Conservation (phyloP, 2,329 filamentous ascomycete genomes). For the Chrysoporthe cubensis region DNA sequence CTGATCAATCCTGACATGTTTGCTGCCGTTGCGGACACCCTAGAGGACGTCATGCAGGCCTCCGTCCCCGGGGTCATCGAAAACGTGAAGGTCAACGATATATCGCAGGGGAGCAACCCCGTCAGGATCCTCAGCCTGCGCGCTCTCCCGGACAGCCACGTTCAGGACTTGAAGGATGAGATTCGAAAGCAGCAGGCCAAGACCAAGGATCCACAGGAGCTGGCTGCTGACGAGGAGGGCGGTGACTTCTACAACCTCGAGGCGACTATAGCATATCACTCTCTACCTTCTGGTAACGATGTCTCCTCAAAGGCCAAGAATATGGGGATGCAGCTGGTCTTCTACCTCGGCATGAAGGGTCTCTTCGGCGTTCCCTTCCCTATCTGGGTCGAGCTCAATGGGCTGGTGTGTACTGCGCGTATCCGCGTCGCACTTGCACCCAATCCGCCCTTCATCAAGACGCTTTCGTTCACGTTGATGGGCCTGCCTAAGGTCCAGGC, state of each 20-base stretch:
- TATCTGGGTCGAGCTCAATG: constrained; percentile 87
- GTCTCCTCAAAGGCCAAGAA: constrained; percentile 85
- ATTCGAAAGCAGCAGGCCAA: constrained; percentile 79
- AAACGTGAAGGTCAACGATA: constrained; percentile 92
- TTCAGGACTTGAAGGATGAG: constrained; percentile 79
- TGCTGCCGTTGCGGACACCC: constrained; percentile 42
- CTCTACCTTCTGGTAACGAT: constrained; percentile 71
- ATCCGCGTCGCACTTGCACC: constrained; percentile 84
- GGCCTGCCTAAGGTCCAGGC: constrained; percentile 88
- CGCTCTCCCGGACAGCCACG: constrained; percentile 80
- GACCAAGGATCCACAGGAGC: constrained; percentile 82
- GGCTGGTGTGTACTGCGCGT: constrained; percentile 86
- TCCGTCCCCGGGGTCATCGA: constrained; percentile 90
- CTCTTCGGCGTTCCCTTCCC: constrained; percentile 87
- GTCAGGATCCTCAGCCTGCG: constrained; percentile 85
- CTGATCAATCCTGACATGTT: constrained; percentile 97
- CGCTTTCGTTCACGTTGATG: constrained; percentile 91
- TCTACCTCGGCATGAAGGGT: constrained; percentile 89
- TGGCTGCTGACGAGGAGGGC: constrained; percentile 86
- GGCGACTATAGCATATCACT: constrained; percentile 88
- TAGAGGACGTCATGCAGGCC: constrained; percentile 88
- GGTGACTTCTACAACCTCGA: constrained; percentile 94
- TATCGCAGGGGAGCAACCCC: constrained; percentile 91
- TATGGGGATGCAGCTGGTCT: constrained; percentile 96
- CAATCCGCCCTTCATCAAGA: constrained; percentile 90